phyloP scores from a whole-genome alignment of 1,284 basidiomycete species.

The Sutorius eximius region DNA sequence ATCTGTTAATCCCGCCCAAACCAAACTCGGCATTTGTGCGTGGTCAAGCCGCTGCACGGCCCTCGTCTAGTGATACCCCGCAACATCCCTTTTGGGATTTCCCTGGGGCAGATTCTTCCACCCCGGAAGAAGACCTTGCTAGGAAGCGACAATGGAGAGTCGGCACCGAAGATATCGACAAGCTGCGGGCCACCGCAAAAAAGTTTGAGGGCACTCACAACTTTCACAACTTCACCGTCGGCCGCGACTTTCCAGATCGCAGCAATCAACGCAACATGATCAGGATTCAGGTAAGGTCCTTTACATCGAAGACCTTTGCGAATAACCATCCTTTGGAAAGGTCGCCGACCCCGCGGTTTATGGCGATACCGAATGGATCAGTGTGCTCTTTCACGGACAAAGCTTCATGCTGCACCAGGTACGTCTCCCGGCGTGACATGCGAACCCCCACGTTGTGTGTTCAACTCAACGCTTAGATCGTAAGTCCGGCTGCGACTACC shows the following conservation, averaged over 20 bases:
- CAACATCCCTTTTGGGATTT: slow-evolving; percentile 50
- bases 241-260: slow-evolving; percentile 80
- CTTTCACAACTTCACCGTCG: slow-evolving; percentile 97
- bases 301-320: not conserved
- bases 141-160: slow-evolving; percentile 74
- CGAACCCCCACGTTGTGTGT: slow-evolving; percentile 8
- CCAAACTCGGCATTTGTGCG: slow-evolving; percentile 66
- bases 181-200: slow-evolving; percentile 56
- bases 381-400: slow-evolving; percentile 92
- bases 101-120: slow-evolving; percentile 39
- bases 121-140: slow-evolving; percentile 53
- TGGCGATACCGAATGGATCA: slow-evolving; percentile 94
- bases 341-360: slow-evolving; percentile 79
- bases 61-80: slow-evolving; percentile 10
- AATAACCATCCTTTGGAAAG: slow-evolving; percentile 39
- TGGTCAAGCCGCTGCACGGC: slow-evolving; percentile 24
- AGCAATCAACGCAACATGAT: slow-evolving; percentile 86
- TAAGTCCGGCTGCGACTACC: slow-evolving; percentile 12
- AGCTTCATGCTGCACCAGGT: slow-evolving; percentile 99
- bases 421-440: slow-evolving; percentile 21
- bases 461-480: slow-evolving; percentile 19
- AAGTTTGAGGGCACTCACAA: slow-evolving; percentile 86
- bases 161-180: slow-evolving; percentile 50
- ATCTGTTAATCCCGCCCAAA: slow-evolving; percentile 90
- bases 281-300: slow-evolving; percentile 65